Evolutionary conservation across 169 alveolate species (phyloP), one percentile per base, ranked within the genome.

Genomic region (Plasmodium malariae): DNA sequence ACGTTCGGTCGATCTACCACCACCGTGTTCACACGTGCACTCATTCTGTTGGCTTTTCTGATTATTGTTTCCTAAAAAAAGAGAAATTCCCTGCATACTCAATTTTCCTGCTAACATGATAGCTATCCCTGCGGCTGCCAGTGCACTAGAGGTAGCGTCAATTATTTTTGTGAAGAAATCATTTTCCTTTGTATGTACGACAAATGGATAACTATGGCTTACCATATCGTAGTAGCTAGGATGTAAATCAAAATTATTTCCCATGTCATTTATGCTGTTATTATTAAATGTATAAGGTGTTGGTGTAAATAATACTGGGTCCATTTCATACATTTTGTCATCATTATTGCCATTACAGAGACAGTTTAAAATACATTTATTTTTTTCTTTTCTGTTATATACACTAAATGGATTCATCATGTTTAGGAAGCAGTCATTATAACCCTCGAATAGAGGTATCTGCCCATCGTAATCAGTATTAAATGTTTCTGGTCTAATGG

Each of bases 51-150:
- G n/a, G n/a, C n/a, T n/a, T n/a, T n/a, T n/a, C n/a, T n/a, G n/a
- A n/a, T n/a, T n/a, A n/a, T 37, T 62, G 4, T 43, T 30, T 51
- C 51, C 51, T 21, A 80, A 51, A 37, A 80, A 37, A 12, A 80
- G 43, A 19, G 83, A 69, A 37, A 85, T 85, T 4, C 92, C 92
- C 28, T 85, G 60, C 9, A 69, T 26, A 85, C 76, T 63, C 74
- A 85, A 72, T 59, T 69, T 85, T 0, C 92, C 92, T n/a, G 74
- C 74, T 49, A 85, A 43, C 19, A 85, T 34, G 12, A 85, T 32
- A 69, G 87, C 69, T 24, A 85, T 65, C 24, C 92, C 92, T 14
- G 92, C 51, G 32, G 86, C 72, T 24, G 92, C 92, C 40, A 85
- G 37, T 21, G 69, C 21, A 51, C 67, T 69, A 19, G 92, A 85